Conservation (phyloP, 495 filamentous ascomycete species). For the Thozetella sp. region DNA sequence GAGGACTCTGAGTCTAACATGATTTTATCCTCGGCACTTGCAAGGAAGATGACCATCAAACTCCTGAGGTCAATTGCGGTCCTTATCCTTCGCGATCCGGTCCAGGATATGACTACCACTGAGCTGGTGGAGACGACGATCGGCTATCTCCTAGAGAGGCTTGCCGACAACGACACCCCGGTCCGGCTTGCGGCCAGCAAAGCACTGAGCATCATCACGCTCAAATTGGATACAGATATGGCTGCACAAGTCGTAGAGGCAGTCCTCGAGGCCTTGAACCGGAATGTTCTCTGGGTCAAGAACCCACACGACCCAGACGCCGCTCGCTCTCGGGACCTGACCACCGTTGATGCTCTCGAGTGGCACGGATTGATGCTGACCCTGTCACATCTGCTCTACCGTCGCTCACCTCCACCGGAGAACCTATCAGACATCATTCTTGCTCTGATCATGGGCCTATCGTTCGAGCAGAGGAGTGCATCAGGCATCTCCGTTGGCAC, state of each 20-base stretch:
- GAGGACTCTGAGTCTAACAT: constrained; percentile 39
- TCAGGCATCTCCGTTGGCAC: constrained; percentile 83
- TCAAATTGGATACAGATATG: constrained; percentile 78
- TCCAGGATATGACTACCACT: constrained; percentile 44
- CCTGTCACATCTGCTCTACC: constrained; percentile 81
- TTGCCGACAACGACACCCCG: constrained; percentile 84
- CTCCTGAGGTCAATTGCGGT: constrained; percentile 72
- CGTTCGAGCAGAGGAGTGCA: constrained; percentile 82
- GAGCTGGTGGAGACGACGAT: constrained; percentile 75
- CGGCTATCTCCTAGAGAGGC: constrained; percentile 63
- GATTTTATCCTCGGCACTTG: constrained; percentile 69
- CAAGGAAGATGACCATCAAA: constrained; percentile 81
- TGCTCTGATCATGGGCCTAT: constrained; percentile 70
- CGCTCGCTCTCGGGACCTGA: constrained; percentile 59
- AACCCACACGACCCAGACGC: constrained; percentile 26
- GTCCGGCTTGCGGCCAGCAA: constrained; percentile 92
- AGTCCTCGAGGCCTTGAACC: constrained; percentile 71
- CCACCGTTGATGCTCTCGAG: constrained; percentile 72
- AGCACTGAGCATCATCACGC: constrained; percentile 80
- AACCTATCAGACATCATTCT: constrained; percentile 71
- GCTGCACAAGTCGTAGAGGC: constrained; percentile 84
- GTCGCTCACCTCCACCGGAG: constrained; percentile 66
- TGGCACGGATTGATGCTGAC: constrained; percentile 95
- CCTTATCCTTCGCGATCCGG: constrained; percentile 52
- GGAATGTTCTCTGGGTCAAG: constrained; percentile 70